Percentiles rank a stretch among this genome's conserved stretches.
phyloP scores from a whole-genome alignment of 2,329 filamentous ascomycete genomes.

The Fusarium sp. region DNA sequence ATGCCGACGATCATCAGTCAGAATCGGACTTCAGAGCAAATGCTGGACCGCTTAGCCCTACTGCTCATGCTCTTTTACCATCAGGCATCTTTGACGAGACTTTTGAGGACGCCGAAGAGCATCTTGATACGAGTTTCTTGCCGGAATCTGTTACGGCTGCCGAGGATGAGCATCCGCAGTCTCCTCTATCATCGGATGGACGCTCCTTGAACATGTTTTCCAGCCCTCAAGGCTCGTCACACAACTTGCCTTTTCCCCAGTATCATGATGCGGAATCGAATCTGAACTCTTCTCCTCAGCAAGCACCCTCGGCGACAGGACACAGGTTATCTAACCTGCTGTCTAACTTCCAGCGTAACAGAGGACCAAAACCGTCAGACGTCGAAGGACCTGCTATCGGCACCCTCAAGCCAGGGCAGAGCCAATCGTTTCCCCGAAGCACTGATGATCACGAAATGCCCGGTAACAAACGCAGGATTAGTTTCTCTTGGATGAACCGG shows the following conservation, averaged over 20 bases:
- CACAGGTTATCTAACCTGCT: conserved; percentile 67
- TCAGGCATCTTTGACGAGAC: conserved; percentile 75
- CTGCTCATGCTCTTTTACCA: conserved; percentile 80
- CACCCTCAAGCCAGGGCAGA: conserved; percentile 79
- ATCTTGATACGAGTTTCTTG: conserved; percentile 45
- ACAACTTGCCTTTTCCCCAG: conserved; percentile 70
- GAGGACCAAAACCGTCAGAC: conserved; percentile 70
- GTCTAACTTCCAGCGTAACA: conserved; percentile 73
- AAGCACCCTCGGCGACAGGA: conserved; percentile 51
- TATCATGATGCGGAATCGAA: conserved; percentile 65
- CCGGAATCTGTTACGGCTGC: conserved; percentile 51
- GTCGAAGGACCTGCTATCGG: conserved; percentile 74
- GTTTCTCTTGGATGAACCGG: conserved; percentile 73
- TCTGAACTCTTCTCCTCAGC: conserved; percentile 58
- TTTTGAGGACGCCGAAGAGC: conserved; percentile 72
- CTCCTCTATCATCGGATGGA: conserved; percentile 70
- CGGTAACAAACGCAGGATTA: conserved; percentile 70
- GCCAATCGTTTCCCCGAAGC: conserved; percentile 81
- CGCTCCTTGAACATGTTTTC: conserved; percentile 71
- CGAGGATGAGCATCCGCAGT: conserved; percentile 68
- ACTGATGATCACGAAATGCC: conserved; percentile 69
- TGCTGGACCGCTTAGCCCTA: conserved; percentile 82
- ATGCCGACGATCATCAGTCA: conserved; percentile 62
- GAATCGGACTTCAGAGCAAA: conserved; percentile 75
- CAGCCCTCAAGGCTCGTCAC: conserved; percentile 73